Base-by-base conservation (phyloP, 257 asterid genomes). In the Euphrasia confusa region DNA sequence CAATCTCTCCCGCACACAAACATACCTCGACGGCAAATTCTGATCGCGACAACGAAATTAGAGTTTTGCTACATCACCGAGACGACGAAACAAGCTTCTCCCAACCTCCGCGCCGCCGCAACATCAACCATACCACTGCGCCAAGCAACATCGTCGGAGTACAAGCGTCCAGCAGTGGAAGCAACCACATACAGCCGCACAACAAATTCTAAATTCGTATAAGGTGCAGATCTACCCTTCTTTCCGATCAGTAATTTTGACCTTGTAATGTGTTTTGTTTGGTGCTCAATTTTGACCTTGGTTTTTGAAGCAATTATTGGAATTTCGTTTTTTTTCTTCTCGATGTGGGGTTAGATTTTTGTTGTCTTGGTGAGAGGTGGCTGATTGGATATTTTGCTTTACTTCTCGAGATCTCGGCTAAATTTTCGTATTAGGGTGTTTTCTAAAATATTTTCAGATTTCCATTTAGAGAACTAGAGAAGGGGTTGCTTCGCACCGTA, bases 221-320 rank as follows among this genome's bases (percentile, higher is more conserved):
- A 21, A 21, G 24, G 24, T 58, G 58, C 61, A 71, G 83, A 78
- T 78, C 73, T 71, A 45, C 21, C 2, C 9, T 61, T 54, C 12
- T 48, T 37, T 67, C 35, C 53, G 53, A 62, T 70, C 64, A 64
- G 61, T 30, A 17, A 13, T 28, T 59, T 63, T 18, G 55, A 30
- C 26, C 54, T 24, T 58, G 69, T 33, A 45, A 40, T 58, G 17
- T 50, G 30, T 11, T 21, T 21, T 21, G 24, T 21, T 21, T 21
- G 24, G 24, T 21, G 24, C 24, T 21, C 24, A 21, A 21, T 21
- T 21, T 21, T 21, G 24, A 21, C 24, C 24, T 21, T 55, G 65
- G 13, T 60, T 37, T 45, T 6, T 42, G 27, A 18, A 15, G 64
- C 33, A 13, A 1, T 39, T 58, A 40, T 30, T 45, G 61, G 8